These are phyloP conservation scores for Pseudevernia furfuracea DNA, from an alignment of 495 filamentous ascomycete genomes.

Conservation along the genomic window DNA sequence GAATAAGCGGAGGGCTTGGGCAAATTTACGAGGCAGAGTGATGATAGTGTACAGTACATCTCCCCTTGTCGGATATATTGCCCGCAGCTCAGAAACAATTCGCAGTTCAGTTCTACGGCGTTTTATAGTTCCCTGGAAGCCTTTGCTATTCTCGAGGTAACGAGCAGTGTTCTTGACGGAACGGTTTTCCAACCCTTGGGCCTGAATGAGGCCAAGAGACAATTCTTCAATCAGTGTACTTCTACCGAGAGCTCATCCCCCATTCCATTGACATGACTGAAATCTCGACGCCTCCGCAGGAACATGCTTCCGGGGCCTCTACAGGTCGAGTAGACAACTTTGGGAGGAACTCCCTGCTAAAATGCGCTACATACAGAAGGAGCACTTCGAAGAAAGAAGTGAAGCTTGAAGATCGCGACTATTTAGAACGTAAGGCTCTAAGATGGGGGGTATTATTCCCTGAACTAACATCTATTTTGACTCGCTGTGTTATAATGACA, in stretches of 20 bases:
- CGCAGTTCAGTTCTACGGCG: no score
- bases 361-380: no score
- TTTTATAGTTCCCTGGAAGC: no score
- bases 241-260: neutral
- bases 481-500: neutral
- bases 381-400: neutral
- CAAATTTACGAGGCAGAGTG: no score
- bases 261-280: neutral
- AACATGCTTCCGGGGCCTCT: neutral
- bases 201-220: no score
- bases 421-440: neutral
- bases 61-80: no score
- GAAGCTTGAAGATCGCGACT: neutral
- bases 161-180: no score
- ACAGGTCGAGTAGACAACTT: neutral
- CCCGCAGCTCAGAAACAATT: no score
- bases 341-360: neutral
- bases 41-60: no score
- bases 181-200: no score
- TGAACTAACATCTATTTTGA: no score
- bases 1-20: slow-evolving; percentile 23
- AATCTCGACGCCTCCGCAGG: neutral
- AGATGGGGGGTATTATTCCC: neutral
- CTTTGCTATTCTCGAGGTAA: no score
- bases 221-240: neutral